A percentile compares a stretch with the other conserved stretches of the same genome.
Evolutionary conservation across 306 rosid genomes (phyloP).

Genomic region (Pyrus communis): DNA sequence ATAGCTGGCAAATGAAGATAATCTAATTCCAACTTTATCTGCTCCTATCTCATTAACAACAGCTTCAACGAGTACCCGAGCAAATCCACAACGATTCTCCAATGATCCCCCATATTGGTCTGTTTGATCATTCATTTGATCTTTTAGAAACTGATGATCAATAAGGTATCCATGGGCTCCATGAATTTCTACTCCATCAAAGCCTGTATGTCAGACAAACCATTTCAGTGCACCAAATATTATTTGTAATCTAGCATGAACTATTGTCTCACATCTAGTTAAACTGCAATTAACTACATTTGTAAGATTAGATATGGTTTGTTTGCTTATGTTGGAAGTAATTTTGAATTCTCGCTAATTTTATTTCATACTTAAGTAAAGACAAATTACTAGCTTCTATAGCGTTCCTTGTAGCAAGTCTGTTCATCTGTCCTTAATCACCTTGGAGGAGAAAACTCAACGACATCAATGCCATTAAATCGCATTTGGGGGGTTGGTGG

Average conservation of each 20-base stretch:
- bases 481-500: constrained; percentile 22
- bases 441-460: constrained; percentile 46
- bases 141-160: neutral
- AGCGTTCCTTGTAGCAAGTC: constrained; percentile 52
- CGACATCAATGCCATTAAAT: constrained; percentile 34
- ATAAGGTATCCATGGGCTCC: neutral
- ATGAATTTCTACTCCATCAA: neutral
- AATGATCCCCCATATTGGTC: too few relatives aligned
- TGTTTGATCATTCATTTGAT: neutral
- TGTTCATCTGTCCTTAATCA: constrained; percentile 48
- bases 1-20: too few relatives aligned
- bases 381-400: constrained; percentile 60
- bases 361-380: too few relatives aligned
- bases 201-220: neutral
- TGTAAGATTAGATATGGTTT: neutral
- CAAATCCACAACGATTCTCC: too few relatives aligned
- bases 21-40: too few relatives aligned
- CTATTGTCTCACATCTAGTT: neutral
- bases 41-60: too few relatives aligned
- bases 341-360: neutral
- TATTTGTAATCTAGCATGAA: neutral
- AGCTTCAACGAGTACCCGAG: too few relatives aligned
- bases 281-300: neutral
- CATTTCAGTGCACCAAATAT: neutral
- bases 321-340: neutral